phyloP scores from a whole-genome alignment of 179 eudicot species.

The Pouteria campechiana region DNA sequence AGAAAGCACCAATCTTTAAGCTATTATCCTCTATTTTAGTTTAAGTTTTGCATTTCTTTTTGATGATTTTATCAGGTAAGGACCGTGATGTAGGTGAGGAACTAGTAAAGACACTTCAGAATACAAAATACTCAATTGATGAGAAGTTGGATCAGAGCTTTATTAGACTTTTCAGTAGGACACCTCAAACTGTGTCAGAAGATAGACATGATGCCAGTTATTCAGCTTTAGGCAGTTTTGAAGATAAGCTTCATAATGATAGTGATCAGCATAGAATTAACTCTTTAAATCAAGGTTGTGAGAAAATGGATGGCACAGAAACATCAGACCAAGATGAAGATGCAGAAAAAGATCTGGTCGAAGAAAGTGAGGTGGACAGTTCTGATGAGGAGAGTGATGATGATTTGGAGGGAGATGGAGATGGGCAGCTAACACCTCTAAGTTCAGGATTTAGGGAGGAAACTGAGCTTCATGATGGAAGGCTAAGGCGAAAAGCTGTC shows the following conservation, averaged over 20 bases:
- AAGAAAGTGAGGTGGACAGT: slow-evolving; percentile 9
- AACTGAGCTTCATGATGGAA: slow-evolving; percentile 55
- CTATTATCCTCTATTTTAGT: too few relatives aligned
- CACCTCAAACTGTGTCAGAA: slow-evolving; percentile 9
- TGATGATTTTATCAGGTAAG: slow-evolving; percentile 53
- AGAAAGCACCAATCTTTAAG: too few relatives aligned
- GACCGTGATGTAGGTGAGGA: slow-evolving; percentile 63
- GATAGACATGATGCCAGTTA: slow-evolving; percentile 8
- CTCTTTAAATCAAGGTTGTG: too few relatives aligned
- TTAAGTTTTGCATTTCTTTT: too few relatives aligned
- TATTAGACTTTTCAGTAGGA: slow-evolving; percentile 49
- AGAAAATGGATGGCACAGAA: slow-evolving; percentile 23
- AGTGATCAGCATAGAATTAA: too few relatives aligned
- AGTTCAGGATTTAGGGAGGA: slow-evolving; percentile 27
- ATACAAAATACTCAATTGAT: slow-evolving; percentile 58
- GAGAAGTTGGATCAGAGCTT: slow-evolving; percentile 68
- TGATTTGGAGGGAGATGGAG: slow-evolving; percentile 1
- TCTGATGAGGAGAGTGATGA: slow-evolving; percentile 19
- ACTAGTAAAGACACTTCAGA: slow-evolving; percentile 74
- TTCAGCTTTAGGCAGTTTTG: slow-evolving; percentile 13
- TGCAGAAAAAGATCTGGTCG: slow-evolving; percentile 1
- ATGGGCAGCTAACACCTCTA: neutral
- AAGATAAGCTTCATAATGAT: slow-evolving; percentile 36
- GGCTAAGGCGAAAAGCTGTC: slow-evolving; percentile 70
- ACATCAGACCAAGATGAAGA: slow-evolving; percentile 24